Conservation (phyloP, 2,329 filamentous ascomycete species). For the Cadophora malorum region DNA sequence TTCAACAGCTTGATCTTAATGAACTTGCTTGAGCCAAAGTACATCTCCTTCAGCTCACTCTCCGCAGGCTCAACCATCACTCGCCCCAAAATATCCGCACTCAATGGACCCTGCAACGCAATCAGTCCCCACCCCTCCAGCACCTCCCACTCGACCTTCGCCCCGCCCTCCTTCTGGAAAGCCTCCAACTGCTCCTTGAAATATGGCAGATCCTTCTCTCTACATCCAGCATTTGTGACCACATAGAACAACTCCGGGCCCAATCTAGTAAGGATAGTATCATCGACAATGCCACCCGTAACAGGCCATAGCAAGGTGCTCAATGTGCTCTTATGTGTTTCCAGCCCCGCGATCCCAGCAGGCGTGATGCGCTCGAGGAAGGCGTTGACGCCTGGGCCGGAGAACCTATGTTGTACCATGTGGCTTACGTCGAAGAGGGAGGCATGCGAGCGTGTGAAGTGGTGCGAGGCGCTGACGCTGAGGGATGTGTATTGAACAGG, state of each 20-base stretch:
- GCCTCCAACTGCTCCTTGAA: constrained; percentile 71
- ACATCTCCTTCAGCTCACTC: constrained; percentile 68
- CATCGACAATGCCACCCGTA: constrained; percentile 92
- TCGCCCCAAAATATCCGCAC: constrained; percentile 70
- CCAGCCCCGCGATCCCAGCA: constrained; percentile 69
- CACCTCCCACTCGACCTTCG: constrained; percentile 70
- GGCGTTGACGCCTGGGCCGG: constrained; percentile 77
- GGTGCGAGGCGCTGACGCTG: constrained; percentile 83
- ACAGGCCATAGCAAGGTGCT: constrained; percentile 81
- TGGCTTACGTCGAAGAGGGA: constrained; percentile 96
- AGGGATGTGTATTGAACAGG: constrained; percentile 85
- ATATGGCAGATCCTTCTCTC: constrained; percentile 86
- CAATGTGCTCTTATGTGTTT: constrained; percentile 75
- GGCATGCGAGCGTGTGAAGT: constrained; percentile 85
- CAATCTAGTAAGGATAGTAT: constrained; percentile 88
- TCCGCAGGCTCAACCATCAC: constrained; percentile 60
- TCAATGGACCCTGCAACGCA: constrained; percentile 86
- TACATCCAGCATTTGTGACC: constrained; percentile 92
- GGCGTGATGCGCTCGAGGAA: constrained; percentile 89
- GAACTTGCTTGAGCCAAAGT: constrained; percentile 80
- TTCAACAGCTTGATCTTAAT: constrained; percentile 68
- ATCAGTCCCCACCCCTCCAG: constrained; percentile 78
- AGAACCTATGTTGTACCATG: constrained; percentile 92
- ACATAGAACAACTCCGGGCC: constrained; percentile 81
- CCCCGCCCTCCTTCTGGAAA: constrained; percentile 61